Evolutionary conservation across 768 basidiomycete genomes (phyloP), one percentile per base, ranked within the genome.

Genomic region (Fomitopsis pulvina): DNA sequence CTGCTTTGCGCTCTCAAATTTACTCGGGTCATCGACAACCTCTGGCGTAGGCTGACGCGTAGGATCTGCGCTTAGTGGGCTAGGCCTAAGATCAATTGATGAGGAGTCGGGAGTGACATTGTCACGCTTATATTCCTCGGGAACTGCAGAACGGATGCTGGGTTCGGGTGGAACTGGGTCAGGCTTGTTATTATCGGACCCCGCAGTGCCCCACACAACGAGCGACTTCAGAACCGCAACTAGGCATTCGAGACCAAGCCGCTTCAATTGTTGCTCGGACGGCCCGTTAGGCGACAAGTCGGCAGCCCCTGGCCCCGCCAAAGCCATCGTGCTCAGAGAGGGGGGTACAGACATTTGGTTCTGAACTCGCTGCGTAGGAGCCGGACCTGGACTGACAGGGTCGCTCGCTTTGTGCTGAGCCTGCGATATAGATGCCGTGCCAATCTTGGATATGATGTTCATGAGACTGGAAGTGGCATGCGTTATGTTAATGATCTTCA

Each of bases 161-260:
- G 7, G 34, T 18, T 37, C 34, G 7, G 34, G 34, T 14, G 34
- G 34, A 11, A 67, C 69, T 39, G 71, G 66, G 52, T 68, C 60
- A 37, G 76, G 74, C 37, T 77, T 76, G 55, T 75, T 78, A 21
- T 60, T 53, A 43, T 65, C 65, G 0, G 54, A 41, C 7, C 62
- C 60, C 27, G 80, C 64, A 16, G 79, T 89, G 3, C 89, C 91
- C 96, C 96, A 99, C 7, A 80, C 77, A 6, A 96, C 92, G 25
- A 99, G 78, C 2, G 92, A 95, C 54, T 87, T 80, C 42, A 99
- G 72, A 4, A 96, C 87, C 39, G 87, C 77, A 29, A 88, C 91
- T 11, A 98, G 77, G 63, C 91, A 94, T 63, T 98, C 95, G n/a
- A 98, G 75, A n/a, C 86, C 85, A 62, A 97, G 95, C 48, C 90